These are phyloP conservation scores for Carex kokanica DNA, from an alignment of 176 grass and related monocot species.

Conservation along the genomic window DNA sequence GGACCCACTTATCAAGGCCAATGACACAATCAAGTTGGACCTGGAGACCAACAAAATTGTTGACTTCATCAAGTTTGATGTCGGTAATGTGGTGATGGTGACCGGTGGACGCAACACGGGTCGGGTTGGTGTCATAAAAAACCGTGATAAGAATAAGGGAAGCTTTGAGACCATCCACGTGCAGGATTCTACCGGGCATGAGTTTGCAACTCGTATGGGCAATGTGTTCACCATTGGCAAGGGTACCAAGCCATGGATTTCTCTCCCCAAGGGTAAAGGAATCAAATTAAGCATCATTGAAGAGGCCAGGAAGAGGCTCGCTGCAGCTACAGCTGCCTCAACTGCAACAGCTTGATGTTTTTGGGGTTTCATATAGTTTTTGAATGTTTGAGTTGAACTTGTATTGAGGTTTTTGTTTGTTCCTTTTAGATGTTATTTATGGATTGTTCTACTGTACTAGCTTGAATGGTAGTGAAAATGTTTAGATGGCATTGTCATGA, in stretches of 20 bases:
- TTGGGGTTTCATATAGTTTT: neutral
- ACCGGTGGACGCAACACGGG: slow-evolving; percentile 63
- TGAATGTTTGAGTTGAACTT: slow-evolving; percentile 3
- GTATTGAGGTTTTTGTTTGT: neutral
- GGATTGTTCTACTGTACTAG: neutral
- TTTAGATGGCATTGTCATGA: neutral
- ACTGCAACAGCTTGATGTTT: slow-evolving; percentile 18
- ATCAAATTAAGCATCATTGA: slow-evolving; percentile 65
- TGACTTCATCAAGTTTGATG: slow-evolving; percentile 71
- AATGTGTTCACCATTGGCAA: slow-evolving; percentile 71
- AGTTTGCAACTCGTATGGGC: slow-evolving; percentile 45
- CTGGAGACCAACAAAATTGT: slow-evolving; percentile 53
- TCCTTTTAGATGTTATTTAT: neutral
- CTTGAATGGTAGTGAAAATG: neutral
- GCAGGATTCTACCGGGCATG: slow-evolving; percentile 51
- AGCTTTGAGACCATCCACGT: slow-evolving; percentile 63
- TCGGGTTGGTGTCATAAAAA: slow-evolving; percentile 57
- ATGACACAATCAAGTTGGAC: slow-evolving; percentile 63
- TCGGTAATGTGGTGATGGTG: slow-evolving; percentile 55
- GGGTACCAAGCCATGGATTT: slow-evolving; percentile 51
- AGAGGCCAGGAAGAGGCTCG: slow-evolving; percentile 49
- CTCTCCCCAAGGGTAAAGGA: slow-evolving; percentile 62
- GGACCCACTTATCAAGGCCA: slow-evolving; percentile 61
- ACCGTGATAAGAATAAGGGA: slow-evolving; percentile 69
- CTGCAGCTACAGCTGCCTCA: slow-evolving; percentile 25